phyloP scores from a whole-genome alignment of 768 basidiomycete species.

The Suillus fuscotomentosus region DNA sequence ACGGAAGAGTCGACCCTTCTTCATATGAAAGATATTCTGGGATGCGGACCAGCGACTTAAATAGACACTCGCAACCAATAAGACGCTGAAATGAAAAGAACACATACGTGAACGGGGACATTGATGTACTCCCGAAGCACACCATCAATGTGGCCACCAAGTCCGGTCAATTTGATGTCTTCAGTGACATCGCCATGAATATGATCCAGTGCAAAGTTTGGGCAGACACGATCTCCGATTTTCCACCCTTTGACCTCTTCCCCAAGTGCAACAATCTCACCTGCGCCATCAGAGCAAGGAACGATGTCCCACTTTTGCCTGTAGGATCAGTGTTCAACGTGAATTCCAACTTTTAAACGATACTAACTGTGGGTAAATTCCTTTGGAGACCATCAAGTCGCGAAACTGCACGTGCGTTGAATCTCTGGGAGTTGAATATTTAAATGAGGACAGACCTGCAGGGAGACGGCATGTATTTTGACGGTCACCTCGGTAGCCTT shows the following conservation, averaged over 20 bases:
- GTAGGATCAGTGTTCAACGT: conserved; percentile 21
- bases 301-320: conserved; percentile 27
- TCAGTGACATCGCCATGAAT: conserved; percentile 42
- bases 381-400: conserved; percentile 43
- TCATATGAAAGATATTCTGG: conserved; percentile 59
- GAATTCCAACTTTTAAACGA: conserved; percentile 27
- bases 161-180: conserved; percentile 32
- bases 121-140: conserved; percentile 53
- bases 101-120: conserved; percentile 44
- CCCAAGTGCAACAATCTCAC: conserved; percentile 51
- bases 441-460: conserved; percentile 35
- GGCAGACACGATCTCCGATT: conserved; percentile 53
- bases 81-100: not conserved
- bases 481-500: conserved; percentile 52
- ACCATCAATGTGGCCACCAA: conserved; percentile 51
- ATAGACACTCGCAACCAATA: not conserved
- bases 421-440: not conserved
- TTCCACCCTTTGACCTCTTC: conserved; percentile 44
- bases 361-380: conserved; percentile 37
- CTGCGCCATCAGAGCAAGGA: conserved; percentile 51
- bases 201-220: conserved; percentile 51
- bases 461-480: conserved; percentile 54
- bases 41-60: conserved; percentile 47
- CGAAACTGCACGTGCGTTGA: conserved; percentile 38
- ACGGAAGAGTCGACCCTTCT: conserved; percentile 66